These are phyloP conservation scores for Scenedesmus sp. DNA, from an alignment of 163 green algal genomes.

Conservation along the genomic window DNA sequence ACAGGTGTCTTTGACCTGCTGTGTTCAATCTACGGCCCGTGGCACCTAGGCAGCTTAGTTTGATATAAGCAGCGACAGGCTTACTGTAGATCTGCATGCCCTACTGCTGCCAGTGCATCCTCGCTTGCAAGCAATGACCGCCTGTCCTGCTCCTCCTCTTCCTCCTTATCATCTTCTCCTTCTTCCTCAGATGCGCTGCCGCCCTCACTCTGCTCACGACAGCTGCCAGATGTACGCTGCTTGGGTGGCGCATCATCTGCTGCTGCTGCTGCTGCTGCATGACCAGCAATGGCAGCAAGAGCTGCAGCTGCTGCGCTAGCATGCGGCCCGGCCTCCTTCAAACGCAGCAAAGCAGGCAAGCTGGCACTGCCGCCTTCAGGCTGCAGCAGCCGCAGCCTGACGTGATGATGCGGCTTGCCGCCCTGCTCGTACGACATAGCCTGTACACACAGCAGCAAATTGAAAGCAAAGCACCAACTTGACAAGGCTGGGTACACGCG, in stretches of 20 bases:
- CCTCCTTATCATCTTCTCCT: background rate
- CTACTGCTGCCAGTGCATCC: background rate
- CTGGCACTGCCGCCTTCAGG: background rate
- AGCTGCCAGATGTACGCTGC: too few species aligned
- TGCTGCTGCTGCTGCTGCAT: background rate
- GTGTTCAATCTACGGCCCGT: too few species aligned
- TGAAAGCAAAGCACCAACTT: background rate
- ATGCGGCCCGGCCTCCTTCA: background rate
- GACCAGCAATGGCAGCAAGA: background rate
- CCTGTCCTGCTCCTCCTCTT: background rate
- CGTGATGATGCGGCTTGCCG: background rate
- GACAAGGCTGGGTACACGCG: too few species aligned
- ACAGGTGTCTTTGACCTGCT: too few species aligned
- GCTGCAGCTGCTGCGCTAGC: background rate
- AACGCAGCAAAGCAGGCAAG: background rate
- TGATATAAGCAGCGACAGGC: background rate
- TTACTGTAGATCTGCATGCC: background rate
- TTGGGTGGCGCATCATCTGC: background rate
- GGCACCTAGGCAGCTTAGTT: too few species aligned
- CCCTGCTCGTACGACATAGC: background rate
- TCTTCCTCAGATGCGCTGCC: background rate
- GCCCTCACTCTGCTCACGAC: background rate
- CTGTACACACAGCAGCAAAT: background rate
- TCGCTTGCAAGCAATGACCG: background rate
- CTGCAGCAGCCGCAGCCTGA: background rate